phyloP scores from a whole-genome alignment of 2,329 filamentous ascomycete species.

The Penicillium sp. region DNA sequence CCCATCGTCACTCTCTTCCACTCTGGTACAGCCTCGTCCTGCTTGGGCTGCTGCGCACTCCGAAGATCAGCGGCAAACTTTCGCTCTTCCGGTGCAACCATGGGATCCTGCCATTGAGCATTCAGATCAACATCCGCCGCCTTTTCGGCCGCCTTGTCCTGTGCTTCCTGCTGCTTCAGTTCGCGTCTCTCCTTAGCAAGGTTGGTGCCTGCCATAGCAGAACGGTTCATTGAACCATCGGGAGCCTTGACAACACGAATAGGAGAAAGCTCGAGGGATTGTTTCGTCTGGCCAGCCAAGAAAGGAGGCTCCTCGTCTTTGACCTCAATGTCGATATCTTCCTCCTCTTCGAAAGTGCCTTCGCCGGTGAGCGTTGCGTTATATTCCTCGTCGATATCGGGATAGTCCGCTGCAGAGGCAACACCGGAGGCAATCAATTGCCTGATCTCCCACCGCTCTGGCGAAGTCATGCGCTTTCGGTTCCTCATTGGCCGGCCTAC shows the following conservation, averaged over 20 bases:
- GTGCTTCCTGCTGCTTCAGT: slow-evolving; percentile 79
- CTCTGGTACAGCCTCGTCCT: slow-evolving; percentile 72
- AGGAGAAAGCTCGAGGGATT: slow-evolving; percentile 88
- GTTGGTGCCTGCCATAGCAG: slow-evolving; percentile 88
- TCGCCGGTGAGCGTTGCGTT: slow-evolving; percentile 83
- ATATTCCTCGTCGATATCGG: slow-evolving; percentile 91
- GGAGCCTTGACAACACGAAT: slow-evolving; percentile 97
- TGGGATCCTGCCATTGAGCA: slow-evolving; percentile 94
- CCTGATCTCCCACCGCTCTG: slow-evolving; percentile 95
- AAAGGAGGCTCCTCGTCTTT: slow-evolving; percentile 96
- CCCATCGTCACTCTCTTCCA: slow-evolving; percentile 84
- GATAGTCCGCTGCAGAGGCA: slow-evolving; percentile 87
- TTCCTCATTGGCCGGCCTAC: slow-evolving; percentile 57
- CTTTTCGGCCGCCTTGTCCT: slow-evolving; percentile 72
- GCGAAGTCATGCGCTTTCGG: slow-evolving; percentile 92
- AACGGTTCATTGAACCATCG: slow-evolving; percentile 94
- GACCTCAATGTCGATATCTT: slow-evolving; percentile 96
- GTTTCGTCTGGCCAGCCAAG: slow-evolving; percentile 91
- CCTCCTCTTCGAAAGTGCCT: slow-evolving; percentile 84
- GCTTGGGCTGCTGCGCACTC: slow-evolving; percentile 59
- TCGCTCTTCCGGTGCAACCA: slow-evolving; percentile 79
- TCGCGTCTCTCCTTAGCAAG: slow-evolving; percentile 89
- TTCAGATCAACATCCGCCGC: slow-evolving; percentile 76
- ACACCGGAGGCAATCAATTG: slow-evolving; percentile 95
- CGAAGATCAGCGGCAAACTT: slow-evolving; percentile 88